Conservation (phyloP, 805 yeast genomes). For the Candida coleopterorum region DNA sequence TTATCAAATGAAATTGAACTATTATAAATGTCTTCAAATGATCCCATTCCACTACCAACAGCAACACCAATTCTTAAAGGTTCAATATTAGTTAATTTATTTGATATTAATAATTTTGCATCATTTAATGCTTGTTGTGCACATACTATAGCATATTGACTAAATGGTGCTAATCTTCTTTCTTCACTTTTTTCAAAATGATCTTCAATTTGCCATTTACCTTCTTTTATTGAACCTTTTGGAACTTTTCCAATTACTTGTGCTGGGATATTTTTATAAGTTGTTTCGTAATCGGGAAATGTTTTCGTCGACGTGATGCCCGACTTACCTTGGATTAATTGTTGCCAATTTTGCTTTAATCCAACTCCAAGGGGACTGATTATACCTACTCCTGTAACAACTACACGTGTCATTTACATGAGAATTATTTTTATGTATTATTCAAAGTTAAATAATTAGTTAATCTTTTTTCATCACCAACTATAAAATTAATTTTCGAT, state of each 20-base stretch:
- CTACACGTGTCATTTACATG: slow-evolving; percentile 51
- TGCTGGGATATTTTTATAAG: slow-evolving; percentile 56
- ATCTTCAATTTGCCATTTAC: slow-evolving; percentile 48
- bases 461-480: slow-evolving; percentile 37
- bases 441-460: slow-evolving; percentile 23
- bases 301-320: slow-evolving; percentile 55
- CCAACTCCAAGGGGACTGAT: slow-evolving; percentile 86
- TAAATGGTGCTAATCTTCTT: slow-evolving; percentile 63
- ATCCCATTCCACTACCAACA: slow-evolving; percentile 93
- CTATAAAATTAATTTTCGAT: slow-evolving; percentile 29
- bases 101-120: slow-evolving; percentile 37
- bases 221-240: slow-evolving; percentile 36
- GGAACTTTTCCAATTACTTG: slow-evolving; percentile 77
- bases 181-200: slow-evolving; percentile 47
- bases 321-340: slow-evolving; percentile 45
- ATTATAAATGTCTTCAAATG: slow-evolving; percentile 66
- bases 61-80: slow-evolving; percentile 58
- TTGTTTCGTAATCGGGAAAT: slow-evolving; percentile 38
- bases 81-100: slow-evolving; percentile 21
- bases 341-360: slow-evolving; percentile 47
- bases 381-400: slow-evolving; percentile 87
- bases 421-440: too few species aligned
- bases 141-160: slow-evolving; percentile 77
- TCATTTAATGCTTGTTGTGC: slow-evolving; percentile 72
- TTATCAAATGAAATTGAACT: slow-evolving; percentile 49